A percentile compares a stretch with the other conserved stretches of the same genome.
These are phyloP conservation scores for Xylaria curta DNA, from an alignment of 495 filamentous ascomycete genomes.

Conservation along the genomic window DNA sequence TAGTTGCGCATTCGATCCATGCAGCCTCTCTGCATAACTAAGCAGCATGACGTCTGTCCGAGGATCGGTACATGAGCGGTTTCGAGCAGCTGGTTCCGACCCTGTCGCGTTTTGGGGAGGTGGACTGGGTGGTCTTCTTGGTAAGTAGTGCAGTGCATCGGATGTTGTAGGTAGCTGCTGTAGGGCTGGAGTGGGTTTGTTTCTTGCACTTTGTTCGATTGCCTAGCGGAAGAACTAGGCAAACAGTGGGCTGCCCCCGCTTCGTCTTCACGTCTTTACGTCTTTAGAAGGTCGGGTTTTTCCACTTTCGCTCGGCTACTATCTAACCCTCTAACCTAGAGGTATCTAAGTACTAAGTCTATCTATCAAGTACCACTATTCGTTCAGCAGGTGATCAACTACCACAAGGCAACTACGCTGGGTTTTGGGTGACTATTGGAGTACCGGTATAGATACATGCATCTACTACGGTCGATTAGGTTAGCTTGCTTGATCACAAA, in stretches of 20 bases:
- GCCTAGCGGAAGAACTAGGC: conserved; percentile 14
- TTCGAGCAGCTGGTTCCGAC: neutral
- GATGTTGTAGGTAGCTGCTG: neutral
- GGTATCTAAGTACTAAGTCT: no score
- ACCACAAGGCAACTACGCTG: neutral
- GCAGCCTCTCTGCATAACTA: conserved; percentile 10
- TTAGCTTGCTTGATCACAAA: neutral
- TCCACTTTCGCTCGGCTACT: conserved; percentile 23
- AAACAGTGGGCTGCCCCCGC: conserved; percentile 11
- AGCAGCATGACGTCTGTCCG: conserved; percentile 1
- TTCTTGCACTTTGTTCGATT: neutral
- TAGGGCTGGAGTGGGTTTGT: conserved; percentile 16
- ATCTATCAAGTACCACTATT: neutral
- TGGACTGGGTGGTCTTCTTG: neutral
- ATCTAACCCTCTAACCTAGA: neutral
- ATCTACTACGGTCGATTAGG: neutral
- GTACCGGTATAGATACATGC: neutral
- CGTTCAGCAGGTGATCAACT: neutral
- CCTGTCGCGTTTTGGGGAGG: neutral
- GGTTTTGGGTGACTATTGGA: neutral
- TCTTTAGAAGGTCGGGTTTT: conserved; percentile 16
- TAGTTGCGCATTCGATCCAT: conserved; percentile 17
- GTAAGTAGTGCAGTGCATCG: neutral
- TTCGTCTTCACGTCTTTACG: neutral
- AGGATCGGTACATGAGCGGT: conserved; percentile 10